Base-by-base conservation (phyloP, 2,329 filamentous ascomycete genomes). In the Cladosporium austrohemisphaericum region DNA sequence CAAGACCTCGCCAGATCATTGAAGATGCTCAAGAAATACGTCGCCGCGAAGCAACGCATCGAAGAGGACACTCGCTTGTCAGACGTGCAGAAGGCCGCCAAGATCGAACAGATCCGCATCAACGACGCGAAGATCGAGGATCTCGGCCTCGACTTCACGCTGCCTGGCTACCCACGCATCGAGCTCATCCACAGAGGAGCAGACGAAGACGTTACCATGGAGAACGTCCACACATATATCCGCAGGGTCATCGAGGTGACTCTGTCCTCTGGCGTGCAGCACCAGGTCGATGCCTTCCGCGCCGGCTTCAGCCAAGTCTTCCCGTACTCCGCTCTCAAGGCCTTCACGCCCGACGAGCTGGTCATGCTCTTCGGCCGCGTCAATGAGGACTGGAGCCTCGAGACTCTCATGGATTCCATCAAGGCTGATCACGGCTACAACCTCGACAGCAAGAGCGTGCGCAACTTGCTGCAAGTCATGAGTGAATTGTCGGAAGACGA, bases 381-480 rank as follows among this genome's bases (percentile, higher is more conserved):
- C 4, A 88, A 97, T 6, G 93, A 98, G 65, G 93, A 98, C 67
- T 98, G 93, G 93, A 89, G 88, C 18, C 84, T 98, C 57, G 92
- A 97, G 67, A 98, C 93, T 52, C 81, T 98, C 32, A 94, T 94
- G 81, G 93, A 98, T 65, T 96, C 92, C 0, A 92, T 98, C 73
- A 98, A 98, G 73, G 93, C 93, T 22, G 93, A 98, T 61, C 93
- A 98, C 65, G 93, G 93, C 7, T 98, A 88, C 75, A 98, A 97
- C 61, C 93, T 98, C 81, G 93, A 98, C 66, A 97, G 92, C 76
- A 88, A 85, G 72, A 96, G 87, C 63, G 90, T 98, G 40, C 89
- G 85, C 61, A 97, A 98, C 61, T 68, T 98, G 57, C 77, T 98
- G 14, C 90, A 96, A 62, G 85, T 85, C 8, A 97, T 98, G 93